These are phyloP conservation scores for Euphrasia arctica DNA, from an alignment of 305 asterid species.

Conservation along the genomic window DNA sequence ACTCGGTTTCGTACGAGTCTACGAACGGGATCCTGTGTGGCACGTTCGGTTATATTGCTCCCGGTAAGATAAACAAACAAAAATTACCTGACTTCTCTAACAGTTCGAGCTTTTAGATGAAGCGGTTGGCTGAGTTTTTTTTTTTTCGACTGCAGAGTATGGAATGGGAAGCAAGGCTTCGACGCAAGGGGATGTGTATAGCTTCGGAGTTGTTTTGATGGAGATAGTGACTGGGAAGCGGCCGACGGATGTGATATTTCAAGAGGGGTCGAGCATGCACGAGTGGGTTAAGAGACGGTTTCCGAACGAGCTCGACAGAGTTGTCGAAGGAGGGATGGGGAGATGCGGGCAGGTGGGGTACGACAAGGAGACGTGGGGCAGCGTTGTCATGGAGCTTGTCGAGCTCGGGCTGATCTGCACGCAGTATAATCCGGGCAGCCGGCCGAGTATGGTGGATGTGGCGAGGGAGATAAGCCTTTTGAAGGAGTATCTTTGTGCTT, in stretches of 20 bases:
- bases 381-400: slow-evolving; percentile 52
- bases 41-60: slow-evolving; percentile 86
- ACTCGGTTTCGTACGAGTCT: slow-evolving; percentile 57
- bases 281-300: slow-evolving; percentile 75
- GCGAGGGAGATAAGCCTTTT: slow-evolving; percentile 58
- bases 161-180: slow-evolving; percentile 91
- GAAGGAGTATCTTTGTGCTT: slow-evolving; percentile 53
- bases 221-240: slow-evolving; percentile 75
- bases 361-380: slow-evolving; percentile 37
- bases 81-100: too few species aligned
- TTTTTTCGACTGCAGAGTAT: slow-evolving; percentile 44
- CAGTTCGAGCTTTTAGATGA: too few species aligned
- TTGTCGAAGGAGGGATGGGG: slow-evolving; percentile 45
- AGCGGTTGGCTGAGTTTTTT: too few species aligned
- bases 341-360: slow-evolving; percentile 29
- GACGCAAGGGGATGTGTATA: slow-evolving; percentile 73
- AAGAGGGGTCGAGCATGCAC: slow-evolving; percentile 74
- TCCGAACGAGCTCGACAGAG: slow-evolving; percentile 51
- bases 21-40: slow-evolving; percentile 81
- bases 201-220: slow-evolving; percentile 63
- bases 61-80: too few species aligned
- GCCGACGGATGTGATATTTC: slow-evolving; percentile 59
- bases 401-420: slow-evolving; percentile 79
- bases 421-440: slow-evolving; percentile 51
- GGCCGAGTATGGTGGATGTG: slow-evolving; percentile 83